A percentile compares a stretch with the other conserved stretches of the same genome.
Conservation (phyloP, 192 early-diverging fungal genomes). For the Entomortierella chlamydospora region DNA sequence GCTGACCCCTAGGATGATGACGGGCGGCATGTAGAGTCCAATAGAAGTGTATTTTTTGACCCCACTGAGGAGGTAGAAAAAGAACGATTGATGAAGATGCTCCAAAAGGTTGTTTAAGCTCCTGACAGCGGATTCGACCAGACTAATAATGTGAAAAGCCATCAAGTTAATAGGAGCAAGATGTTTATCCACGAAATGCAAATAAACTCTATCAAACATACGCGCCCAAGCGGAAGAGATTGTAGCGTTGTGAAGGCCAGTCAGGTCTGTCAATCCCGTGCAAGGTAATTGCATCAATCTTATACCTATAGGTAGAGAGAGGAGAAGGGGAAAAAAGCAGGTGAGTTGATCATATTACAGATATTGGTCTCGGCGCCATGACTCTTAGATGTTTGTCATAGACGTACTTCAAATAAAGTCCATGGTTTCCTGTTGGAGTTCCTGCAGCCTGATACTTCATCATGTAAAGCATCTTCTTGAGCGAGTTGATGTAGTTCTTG, state of each 20-base stretch:
- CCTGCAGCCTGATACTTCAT: conserved; percentile 78
- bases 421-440: conserved; percentile 75
- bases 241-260: conserved; percentile 48
- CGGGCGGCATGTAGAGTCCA: conserved; percentile 88
- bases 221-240: conserved; percentile 64
- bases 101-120: conserved; percentile 94
- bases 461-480: conserved; percentile 62
- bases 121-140: conserved; percentile 84
- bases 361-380: neutral
- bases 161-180: neutral
- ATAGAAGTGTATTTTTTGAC: conserved; percentile 86
- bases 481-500: conserved; percentile 56
- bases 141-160: conserved; percentile 44
- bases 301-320: conserved; percentile 60
- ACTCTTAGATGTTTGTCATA: neutral
- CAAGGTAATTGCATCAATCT: conserved; percentile 83
- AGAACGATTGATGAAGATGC: conserved; percentile 95
- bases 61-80: conserved; percentile 94
- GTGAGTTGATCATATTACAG: too few relatives aligned
- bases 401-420: conserved; percentile 72
- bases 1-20: conserved; percentile 80
- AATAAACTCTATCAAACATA: conserved; percentile 28
- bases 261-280: conserved; percentile 56
- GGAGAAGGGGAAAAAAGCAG: too few relatives aligned
- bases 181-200: neutral